Evolutionary conservation across 2,329 filamentous ascomycete species (phyloP).

Genomic region (Cladosporium sp.): DNA sequence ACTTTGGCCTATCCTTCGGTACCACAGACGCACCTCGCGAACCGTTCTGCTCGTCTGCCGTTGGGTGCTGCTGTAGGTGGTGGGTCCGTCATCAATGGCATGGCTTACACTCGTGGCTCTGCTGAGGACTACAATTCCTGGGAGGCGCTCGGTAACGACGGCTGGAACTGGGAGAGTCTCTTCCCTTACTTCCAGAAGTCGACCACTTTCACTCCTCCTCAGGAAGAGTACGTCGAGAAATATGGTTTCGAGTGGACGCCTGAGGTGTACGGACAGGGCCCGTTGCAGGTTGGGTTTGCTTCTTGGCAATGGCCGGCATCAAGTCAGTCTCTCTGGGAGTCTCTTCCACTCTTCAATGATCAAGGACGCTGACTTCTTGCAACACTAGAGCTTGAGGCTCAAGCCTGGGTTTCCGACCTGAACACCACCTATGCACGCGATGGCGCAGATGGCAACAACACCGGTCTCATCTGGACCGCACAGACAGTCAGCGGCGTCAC

Average conservation of each 20-base stretch:
- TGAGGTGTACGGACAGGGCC: conserved; percentile 8
- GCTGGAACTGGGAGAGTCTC: conserved; percentile 46
- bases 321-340: neutral
- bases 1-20: conserved; percentile 5
- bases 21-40: conserved; percentile 10
- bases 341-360: neutral
- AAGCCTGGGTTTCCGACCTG: conserved; percentile 2
- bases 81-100: conserved; percentile 13
- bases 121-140: conserved; percentile 28
- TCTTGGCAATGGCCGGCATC: conserved; percentile 18
- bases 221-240: conserved; percentile 5
- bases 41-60: conserved; percentile 2
- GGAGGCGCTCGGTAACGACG: conserved; percentile 34
- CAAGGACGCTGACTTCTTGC: neutral
- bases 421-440: neutral
- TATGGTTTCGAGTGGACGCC: conserved; percentile 17
- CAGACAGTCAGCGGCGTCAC: conserved; percentile 12
- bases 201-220: conserved; percentile 24
- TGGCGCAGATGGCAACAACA: conserved; percentile 8
- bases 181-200: conserved; percentile 40
- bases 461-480: conserved; percentile 11
- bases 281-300: conserved; percentile 14
- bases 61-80: conserved; percentile 12
- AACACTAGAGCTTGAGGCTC: neutral
- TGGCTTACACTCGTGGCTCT: conserved; percentile 18